These are phyloP conservation scores for Calonectria leucothoes DNA, from an alignment of 2,329 filamentous ascomycete genomes.

Conservation along the genomic window DNA sequence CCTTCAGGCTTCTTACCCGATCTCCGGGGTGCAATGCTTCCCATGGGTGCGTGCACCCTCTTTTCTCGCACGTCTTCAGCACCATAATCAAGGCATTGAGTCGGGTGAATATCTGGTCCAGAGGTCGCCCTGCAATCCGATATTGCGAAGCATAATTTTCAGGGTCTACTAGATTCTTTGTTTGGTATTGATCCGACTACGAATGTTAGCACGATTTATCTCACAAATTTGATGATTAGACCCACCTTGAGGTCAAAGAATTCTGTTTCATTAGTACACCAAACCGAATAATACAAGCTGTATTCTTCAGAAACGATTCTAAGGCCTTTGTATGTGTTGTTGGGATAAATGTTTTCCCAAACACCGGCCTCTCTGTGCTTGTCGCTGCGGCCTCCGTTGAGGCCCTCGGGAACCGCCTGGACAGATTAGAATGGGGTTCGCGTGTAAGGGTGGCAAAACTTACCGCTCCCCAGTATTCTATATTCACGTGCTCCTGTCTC, in stretches of 20 bases:
- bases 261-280: slow-evolving; percentile 62
- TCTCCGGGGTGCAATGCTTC: slow-evolving; percentile 6
- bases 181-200: slow-evolving; percentile 8
- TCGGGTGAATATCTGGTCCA: slow-evolving; percentile 6
- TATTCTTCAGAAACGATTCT: slow-evolving; percentile 59
- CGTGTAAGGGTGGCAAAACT: background rate
- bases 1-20: background rate
- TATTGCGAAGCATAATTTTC: background rate
- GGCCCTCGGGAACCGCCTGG: slow-evolving; percentile 5
- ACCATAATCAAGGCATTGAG: slow-evolving; percentile 27
- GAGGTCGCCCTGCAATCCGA: slow-evolving; percentile 4
- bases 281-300: slow-evolving; percentile 66
- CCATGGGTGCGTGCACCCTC: slow-evolving; percentile 20
- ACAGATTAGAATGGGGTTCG: background rate
- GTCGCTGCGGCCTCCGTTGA: background rate
- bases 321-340: slow-evolving; percentile 66
- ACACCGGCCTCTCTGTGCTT: slow-evolving; percentile 5
- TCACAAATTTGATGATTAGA: background rate
- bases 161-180: background rate
- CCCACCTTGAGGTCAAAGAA: slow-evolving; percentile 63
- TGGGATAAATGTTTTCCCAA: slow-evolving; percentile 26
- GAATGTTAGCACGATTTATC: background rate
- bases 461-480: slow-evolving; percentile 59
- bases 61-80: slow-evolving; percentile 23
- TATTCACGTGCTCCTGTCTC: slow-evolving; percentile 57